Evolutionary conservation across 2,329 filamentous ascomycete species (phyloP), one percentile per base, ranked within the genome.

Genomic region (Calonectria montana): DNA sequence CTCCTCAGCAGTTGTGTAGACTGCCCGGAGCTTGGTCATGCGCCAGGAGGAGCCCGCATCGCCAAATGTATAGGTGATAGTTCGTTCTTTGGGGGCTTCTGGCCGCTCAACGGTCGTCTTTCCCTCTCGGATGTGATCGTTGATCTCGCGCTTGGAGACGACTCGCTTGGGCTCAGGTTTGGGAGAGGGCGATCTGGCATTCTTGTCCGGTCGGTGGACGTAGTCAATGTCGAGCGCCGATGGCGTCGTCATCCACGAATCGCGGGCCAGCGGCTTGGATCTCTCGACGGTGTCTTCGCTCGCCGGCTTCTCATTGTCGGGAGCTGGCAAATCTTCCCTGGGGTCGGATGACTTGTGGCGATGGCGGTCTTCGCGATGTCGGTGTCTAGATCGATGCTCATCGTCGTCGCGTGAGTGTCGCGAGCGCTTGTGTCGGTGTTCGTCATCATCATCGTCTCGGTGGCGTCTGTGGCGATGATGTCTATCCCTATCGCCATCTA

Each of bases 181-280:
- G 68, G 84, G 86, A 43, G 84, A 85, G 21, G 84, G 86, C 43
- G 85, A 85, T 75, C 91, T 91, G 8, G 85, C 82, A 72, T 91
- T 91, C 73, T 89, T 88, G 1, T 84, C 83, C 4, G 85, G 86
- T 72, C 90, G 88, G 80, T 94, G 90, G 63, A 95, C 88, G 81
- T 97, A 98, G 80, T 98, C 96, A 69, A 98, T 87, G 65, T 96
- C 93, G 41, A 97, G 84, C 0, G 93, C 91, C 0, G 94, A 94
- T 0, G 96, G 95, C 0, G 93, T 93, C 71, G 95, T 93, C 97
- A 99, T 99, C 96, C 97, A 99, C 0, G 93, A 91, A 82, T 98
- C 97, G 74, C 97, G 91, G 76, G 92, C 89, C 37, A 92, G 78
- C 1, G 83, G 80, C 71, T 80, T 82, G 5, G 79, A 53, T 0